These are phyloP conservation scores for Zostera marina DNA, from an alignment of 116 monocot genomes.

Conservation along the genomic window DNA sequence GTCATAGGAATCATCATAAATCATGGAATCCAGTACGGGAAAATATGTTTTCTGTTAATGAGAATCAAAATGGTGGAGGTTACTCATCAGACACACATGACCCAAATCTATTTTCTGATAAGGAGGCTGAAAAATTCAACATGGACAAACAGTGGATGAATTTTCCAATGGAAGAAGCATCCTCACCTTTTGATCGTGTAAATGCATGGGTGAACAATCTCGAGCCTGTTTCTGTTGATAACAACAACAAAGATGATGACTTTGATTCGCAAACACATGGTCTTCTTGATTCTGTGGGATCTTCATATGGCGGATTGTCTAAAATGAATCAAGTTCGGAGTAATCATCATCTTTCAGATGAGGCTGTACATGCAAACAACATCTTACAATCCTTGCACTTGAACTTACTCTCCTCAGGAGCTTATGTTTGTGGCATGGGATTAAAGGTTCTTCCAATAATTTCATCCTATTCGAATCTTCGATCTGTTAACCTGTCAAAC, in stretches of 20 bases:
- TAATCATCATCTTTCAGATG: conserved; percentile 20
- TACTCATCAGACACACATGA: conserved; percentile 72
- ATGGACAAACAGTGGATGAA: conserved; percentile 60
- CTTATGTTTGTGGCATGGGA: conserved; percentile 76
- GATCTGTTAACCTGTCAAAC: conserved; percentile 65
- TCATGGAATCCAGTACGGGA: conserved; percentile 11
- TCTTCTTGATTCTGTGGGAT: neutral
- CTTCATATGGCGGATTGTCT: conserved; percentile 32
- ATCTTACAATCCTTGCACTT: conserved; percentile 66
- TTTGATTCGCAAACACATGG: neutral
- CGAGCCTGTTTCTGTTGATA: conserved; percentile 10
- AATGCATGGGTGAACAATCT: conserved; percentile 89
- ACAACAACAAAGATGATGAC: conserved; percentile 14
- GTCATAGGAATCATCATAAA: conserved; percentile 77
- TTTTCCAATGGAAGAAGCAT: conserved; percentile 35
- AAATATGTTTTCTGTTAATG: neutral
- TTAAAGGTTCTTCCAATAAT: conserved; percentile 69
- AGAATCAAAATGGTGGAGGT: conserved; percentile 31
- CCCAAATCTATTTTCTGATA: conserved; percentile 8
- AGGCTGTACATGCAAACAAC: conserved; percentile 47
- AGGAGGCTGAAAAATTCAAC: conserved; percentile 7
- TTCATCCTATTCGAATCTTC: conserved; percentile 58
- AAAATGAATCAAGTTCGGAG: conserved; percentile 22
- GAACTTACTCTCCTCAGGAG: conserved; percentile 50
- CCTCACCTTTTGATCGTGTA: conserved; percentile 53